phyloP scores from a whole-genome alignment of 257 asterid genomes.

The Fraxinus pennsylvanica region DNA sequence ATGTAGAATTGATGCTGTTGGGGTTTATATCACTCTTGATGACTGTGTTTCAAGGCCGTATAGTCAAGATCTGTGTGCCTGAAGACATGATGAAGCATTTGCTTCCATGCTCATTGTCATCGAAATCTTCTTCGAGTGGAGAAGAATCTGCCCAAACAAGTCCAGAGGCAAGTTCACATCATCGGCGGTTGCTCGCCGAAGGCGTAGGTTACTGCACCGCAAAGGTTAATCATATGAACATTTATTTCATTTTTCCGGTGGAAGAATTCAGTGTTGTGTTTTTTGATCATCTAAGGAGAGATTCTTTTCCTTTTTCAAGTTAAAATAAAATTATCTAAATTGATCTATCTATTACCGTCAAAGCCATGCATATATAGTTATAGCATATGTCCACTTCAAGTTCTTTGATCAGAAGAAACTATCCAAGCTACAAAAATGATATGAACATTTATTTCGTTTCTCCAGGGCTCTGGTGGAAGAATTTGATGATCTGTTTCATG shows the following conservation, averaged over 20 bases:
- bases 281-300: background rate
- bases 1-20: conserved; percentile 72
- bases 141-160: conserved; percentile 21
- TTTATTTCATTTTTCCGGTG: conserved; percentile 3
- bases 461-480: background rate
- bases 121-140: conserved; percentile 24
- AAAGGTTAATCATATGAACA: conserved; percentile 40
- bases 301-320: background rate
- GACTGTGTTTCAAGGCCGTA: conserved; percentile 68
- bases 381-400: background rate
- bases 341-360: background rate
- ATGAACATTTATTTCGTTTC: background rate
- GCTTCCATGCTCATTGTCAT: conserved; percentile 56
- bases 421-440: background rate
- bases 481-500: background rate
- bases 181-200: conserved; percentile 60
- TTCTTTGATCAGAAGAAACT: background rate
- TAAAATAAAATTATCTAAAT: background rate
- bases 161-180: conserved; percentile 33
- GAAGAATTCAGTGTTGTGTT: conserved; percentile 4
- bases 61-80: conserved; percentile 57
- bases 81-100: conserved; percentile 38
- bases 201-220: conserved; percentile 54
- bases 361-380: background rate
- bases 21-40: conserved; percentile 78